Conservation (phyloP, 345 rosid genomes). For the Eutrema yunnanense region DNA sequence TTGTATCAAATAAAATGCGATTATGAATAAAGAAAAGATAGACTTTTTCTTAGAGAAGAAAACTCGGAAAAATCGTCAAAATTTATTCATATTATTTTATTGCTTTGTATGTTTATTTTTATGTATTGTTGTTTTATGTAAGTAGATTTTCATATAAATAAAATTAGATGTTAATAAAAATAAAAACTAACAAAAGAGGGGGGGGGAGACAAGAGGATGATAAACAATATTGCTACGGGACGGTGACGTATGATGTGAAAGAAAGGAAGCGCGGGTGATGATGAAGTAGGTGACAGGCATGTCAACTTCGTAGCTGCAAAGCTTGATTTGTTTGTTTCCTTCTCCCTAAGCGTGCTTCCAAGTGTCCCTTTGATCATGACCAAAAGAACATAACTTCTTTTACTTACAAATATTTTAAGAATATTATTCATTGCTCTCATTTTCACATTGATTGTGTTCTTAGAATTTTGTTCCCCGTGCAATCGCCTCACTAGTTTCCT, state of each 20-base stretch:
- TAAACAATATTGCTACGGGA: background rate
- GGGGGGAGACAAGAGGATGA: background rate
- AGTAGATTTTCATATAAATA: no score
- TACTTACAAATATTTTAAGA: background rate
- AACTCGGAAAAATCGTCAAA: no score
- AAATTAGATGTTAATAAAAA: no score
- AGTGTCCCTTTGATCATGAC: slow-evolving; percentile 9
- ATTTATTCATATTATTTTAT: no score
- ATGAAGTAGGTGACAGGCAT: slow-evolving; percentile 23
- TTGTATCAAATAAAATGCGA: no score
- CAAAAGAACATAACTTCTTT: background rate
- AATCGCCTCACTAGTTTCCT: background rate
- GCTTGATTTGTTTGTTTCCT: slow-evolving; percentile 19
- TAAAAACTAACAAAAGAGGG: no score
- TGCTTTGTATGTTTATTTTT: no score
- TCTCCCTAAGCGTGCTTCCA: slow-evolving; percentile 14
- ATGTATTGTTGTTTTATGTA: no score
- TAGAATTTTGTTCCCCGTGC: background rate
- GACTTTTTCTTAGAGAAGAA: no score
- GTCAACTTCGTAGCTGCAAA: slow-evolving; percentile 8
- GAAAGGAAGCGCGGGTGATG: slow-evolving; percentile 26
- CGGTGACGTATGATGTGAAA: slow-evolving; percentile 18
- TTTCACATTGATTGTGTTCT: slow-evolving; percentile 2
- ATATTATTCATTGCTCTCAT: background rate
- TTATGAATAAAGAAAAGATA: no score